Evolutionary conservation across 2,329 filamentous ascomycete genomes (phyloP).

Genomic region (Chalaropsis ovoidea): DNA sequence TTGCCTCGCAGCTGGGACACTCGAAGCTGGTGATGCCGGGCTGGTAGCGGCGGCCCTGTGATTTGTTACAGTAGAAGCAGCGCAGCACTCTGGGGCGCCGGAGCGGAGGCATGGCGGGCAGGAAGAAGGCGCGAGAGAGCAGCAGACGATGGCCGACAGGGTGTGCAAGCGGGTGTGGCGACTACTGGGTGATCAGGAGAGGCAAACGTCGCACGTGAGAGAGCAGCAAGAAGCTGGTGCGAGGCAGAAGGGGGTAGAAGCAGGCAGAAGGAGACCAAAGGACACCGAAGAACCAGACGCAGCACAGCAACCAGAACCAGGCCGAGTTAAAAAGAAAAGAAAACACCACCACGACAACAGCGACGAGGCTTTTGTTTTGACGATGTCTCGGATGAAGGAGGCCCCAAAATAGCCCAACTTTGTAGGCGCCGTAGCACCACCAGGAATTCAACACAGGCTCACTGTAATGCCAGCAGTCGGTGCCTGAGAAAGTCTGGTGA

Average conservation of each 20-base stretch:
- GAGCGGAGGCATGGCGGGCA: constrained; percentile 37
- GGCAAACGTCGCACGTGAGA: no score
- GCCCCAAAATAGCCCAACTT: background rate
- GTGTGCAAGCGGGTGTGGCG: no score
- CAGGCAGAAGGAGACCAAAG: background rate
- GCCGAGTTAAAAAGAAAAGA: background rate
- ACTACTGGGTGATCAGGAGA: no score
- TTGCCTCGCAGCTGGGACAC: constrained; percentile 70
- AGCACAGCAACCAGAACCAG: background rate
- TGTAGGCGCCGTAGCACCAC: background rate
- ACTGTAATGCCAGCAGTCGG: constrained; percentile 9
- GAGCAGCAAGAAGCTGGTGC: no score
- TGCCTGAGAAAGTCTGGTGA: constrained; percentile 7
- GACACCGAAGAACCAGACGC: background rate
- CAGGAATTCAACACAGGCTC: constrained; percentile 1
- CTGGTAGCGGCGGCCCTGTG: constrained; percentile 50
- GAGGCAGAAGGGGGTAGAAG: no score
- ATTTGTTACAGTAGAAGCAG: constrained; percentile 78
- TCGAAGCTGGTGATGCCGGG: constrained; percentile 55
- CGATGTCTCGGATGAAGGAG: background rate
- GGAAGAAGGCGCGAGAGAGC: background rate
- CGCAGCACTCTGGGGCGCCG: constrained; percentile 40
- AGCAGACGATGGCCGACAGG: background rate
- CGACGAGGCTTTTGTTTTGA: background rate
- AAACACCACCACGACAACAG: background rate